Evolutionary conservation across 2,329 filamentous ascomycete species (phyloP).

Genomic region (Decorospora gaudefroyi): DNA sequence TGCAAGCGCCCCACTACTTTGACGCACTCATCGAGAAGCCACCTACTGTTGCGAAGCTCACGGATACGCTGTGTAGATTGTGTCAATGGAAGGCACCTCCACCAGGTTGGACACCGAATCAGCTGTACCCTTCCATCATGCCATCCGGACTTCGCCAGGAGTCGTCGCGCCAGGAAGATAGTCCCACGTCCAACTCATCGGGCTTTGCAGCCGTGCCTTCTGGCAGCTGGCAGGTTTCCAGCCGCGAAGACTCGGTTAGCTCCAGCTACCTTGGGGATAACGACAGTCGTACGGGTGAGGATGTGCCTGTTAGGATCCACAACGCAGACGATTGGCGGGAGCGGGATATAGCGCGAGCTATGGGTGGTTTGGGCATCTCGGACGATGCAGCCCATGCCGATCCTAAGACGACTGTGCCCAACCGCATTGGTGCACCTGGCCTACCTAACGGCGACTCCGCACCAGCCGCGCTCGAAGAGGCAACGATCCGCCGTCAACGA

Average conservation of each 20-base stretch:
- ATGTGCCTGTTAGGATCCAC: slow-evolving; percentile 75
- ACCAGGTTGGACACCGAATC: slow-evolving; percentile 57
- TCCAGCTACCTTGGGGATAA: slow-evolving; percentile 87
- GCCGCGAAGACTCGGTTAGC: slow-evolving; percentile 84
- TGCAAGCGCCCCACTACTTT: slow-evolving; percentile 94
- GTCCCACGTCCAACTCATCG: slow-evolving; percentile 77
- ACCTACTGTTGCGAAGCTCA: slow-evolving; percentile 87
- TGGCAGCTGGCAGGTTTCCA: slow-evolving; percentile 77
- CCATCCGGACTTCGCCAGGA: slow-evolving; percentile 67
- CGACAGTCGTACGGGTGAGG: slow-evolving; percentile 74
- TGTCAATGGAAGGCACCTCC: slow-evolving; percentile 92
- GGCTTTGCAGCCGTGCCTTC: slow-evolving; percentile 73
- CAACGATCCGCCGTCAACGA: slow-evolving; percentile 62
- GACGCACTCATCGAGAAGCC: slow-evolving; percentile 96
- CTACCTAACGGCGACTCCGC: slow-evolving; percentile 56
- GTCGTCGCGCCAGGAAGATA: slow-evolving; percentile 70
- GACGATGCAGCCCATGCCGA: slow-evolving; percentile 59
- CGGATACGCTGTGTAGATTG: slow-evolving; percentile 81
- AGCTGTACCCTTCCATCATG: slow-evolving; percentile 53
- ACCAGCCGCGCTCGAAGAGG: slow-evolving; percentile 62
- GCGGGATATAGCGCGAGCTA: slow-evolving; percentile 52
- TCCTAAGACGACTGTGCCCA: slow-evolving; percentile 35
- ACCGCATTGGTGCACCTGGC: slow-evolving; percentile 44
- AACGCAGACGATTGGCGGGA: slow-evolving; percentile 78
- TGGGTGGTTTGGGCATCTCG: slow-evolving; percentile 75